Evolutionary conservation across 768 basidiomycete genomes (phyloP).

Genomic region (Tylopilus cervinicoccineus): DNA sequence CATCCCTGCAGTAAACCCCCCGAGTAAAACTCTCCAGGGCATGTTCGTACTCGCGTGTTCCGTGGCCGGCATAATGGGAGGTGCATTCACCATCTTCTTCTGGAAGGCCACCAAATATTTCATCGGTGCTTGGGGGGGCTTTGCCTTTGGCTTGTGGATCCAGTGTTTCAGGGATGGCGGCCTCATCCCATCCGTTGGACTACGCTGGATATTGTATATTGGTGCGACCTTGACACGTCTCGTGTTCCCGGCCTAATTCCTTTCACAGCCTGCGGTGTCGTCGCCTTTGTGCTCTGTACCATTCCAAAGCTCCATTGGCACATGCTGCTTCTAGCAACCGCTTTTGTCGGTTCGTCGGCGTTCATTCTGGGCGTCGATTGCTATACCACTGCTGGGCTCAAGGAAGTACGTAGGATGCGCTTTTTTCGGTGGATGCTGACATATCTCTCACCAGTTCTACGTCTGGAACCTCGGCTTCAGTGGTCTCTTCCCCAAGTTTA

Average conservation of each 20-base stretch:
- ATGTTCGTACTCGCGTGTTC: slow-evolving; percentile 83
- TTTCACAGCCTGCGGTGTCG: slow-evolving; percentile 57
- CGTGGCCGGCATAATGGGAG: slow-evolving; percentile 80
- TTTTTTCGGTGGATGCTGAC: slow-evolving; percentile 8
- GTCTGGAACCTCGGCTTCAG: slow-evolving; percentile 92
- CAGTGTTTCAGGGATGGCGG: slow-evolving; percentile 84
- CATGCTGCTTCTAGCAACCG: slow-evolving; percentile 80
- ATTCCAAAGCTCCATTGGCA: slow-evolving; percentile 86
- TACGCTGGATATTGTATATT: slow-evolving; percentile 88
- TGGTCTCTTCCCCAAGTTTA: slow-evolving; percentile 73
- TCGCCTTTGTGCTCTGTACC: slow-evolving; percentile 80
- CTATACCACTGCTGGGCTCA: slow-evolving; percentile 85
- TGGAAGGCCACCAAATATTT: slow-evolving; percentile 87
- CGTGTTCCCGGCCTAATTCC: slow-evolving; percentile 12
- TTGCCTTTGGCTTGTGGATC: slow-evolving; percentile 82
- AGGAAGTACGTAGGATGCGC: slow-evolving; percentile 68
- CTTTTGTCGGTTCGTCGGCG: slow-evolving; percentile 85
- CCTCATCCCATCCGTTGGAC: slow-evolving; percentile 69
- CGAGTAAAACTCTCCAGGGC: slow-evolving; percentile 73
- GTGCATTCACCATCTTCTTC: slow-evolving; percentile 86
- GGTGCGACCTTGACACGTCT: slow-evolving; percentile 42
- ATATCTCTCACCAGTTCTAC: slow-evolving; percentile 64
- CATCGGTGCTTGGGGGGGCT: slow-evolving; percentile 60
- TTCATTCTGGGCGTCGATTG: slow-evolving; percentile 94
- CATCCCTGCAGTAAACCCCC: slow-evolving; percentile 77